Evolutionary conservation across 148 eudicot species (phyloP).

Genomic region (Dysphania ambrosioides): DNA sequence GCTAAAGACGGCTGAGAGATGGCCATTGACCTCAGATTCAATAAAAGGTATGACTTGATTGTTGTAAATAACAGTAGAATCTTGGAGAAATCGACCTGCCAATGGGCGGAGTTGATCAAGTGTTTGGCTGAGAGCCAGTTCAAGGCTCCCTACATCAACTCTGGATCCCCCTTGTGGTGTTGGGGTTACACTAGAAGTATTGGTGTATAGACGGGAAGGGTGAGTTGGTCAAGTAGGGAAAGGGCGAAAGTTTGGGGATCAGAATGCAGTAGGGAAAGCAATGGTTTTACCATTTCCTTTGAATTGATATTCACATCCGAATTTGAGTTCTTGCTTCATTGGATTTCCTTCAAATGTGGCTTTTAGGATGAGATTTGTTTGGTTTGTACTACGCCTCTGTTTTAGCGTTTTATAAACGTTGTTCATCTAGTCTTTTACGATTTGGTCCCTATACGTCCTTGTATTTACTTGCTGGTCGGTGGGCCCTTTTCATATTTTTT

Average conservation of each 20-base stretch:
- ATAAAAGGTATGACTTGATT: background rate
- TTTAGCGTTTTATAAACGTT: too few species aligned
- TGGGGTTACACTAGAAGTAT: slow-evolving; percentile 35
- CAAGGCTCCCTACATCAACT: background rate
- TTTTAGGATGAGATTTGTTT: too few species aligned
- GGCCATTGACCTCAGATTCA: background rate
- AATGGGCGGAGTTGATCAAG: slow-evolving; percentile 9
- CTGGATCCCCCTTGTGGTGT: background rate
- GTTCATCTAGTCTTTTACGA: too few species aligned
- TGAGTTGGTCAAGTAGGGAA: slow-evolving; percentile 39
- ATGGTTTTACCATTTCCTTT: slow-evolving; percentile 43
- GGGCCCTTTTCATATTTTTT: too few species aligned
- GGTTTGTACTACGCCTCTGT: too few species aligned
- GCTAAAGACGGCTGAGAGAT: background rate
- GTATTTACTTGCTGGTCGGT: too few species aligned
- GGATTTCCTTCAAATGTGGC: too few species aligned
- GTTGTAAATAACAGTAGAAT: background rate
- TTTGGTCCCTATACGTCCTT: too few species aligned
- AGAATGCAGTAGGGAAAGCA: slow-evolving; percentile 36
- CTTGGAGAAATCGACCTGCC: background rate
- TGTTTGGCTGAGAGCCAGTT: background rate
- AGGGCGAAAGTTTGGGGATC: slow-evolving; percentile 34
- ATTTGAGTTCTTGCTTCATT: background rate
- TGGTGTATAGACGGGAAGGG: slow-evolving; percentile 28
- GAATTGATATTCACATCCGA: slow-evolving; percentile 25